A percentile compares a stretch with the other conserved stretches of the same genome.
These are phyloP conservation scores for Sphaerulina vaccinii DNA, from an alignment of 2,329 filamentous ascomycete species.

Conservation along the genomic window DNA sequence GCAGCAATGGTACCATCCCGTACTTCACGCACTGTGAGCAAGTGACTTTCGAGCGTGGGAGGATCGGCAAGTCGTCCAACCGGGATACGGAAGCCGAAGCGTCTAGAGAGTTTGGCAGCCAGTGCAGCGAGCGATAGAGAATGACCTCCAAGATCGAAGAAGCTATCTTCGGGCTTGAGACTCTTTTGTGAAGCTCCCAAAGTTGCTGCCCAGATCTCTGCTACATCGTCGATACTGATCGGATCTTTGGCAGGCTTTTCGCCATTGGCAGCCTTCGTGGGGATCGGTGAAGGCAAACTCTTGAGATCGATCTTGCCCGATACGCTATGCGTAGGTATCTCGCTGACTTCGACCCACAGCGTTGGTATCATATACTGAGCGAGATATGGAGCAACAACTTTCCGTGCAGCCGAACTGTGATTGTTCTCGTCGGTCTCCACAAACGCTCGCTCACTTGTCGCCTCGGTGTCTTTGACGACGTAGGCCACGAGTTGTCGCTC, in stretches of 20 bases:
- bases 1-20: slow-evolving; percentile 71
- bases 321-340: slow-evolving; percentile 72
- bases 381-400: slow-evolving; percentile 63
- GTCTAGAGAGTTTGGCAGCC: slow-evolving; percentile 65
- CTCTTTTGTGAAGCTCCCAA: slow-evolving; percentile 63
- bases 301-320: slow-evolving; percentile 78
- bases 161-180: slow-evolving; percentile 69
- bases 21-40: slow-evolving; percentile 68
- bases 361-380: slow-evolving; percentile 83
- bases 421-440: slow-evolving; percentile 69
- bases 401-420: slow-evolving; percentile 67
- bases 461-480: slow-evolving; percentile 66
- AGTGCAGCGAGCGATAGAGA: slow-evolving; percentile 75
- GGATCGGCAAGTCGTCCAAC: slow-evolving; percentile 69
- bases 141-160: slow-evolving; percentile 79
- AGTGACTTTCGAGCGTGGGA: slow-evolving; percentile 69
- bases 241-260: slow-evolving; percentile 47
- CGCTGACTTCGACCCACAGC: slow-evolving; percentile 70
- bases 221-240: slow-evolving; percentile 65
- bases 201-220: slow-evolving; percentile 69
- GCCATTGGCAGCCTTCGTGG: slow-evolving; percentile 40
- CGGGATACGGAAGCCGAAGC: slow-evolving; percentile 71
- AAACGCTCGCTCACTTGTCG: slow-evolving; percentile 56
- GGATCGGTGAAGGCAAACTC: slow-evolving; percentile 64
- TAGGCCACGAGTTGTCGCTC: slow-evolving; percentile 76